These are phyloP conservation scores for Thelonectria discophora DNA, from an alignment of 2,329 filamentous ascomycete genomes.

Conservation along the genomic window DNA sequence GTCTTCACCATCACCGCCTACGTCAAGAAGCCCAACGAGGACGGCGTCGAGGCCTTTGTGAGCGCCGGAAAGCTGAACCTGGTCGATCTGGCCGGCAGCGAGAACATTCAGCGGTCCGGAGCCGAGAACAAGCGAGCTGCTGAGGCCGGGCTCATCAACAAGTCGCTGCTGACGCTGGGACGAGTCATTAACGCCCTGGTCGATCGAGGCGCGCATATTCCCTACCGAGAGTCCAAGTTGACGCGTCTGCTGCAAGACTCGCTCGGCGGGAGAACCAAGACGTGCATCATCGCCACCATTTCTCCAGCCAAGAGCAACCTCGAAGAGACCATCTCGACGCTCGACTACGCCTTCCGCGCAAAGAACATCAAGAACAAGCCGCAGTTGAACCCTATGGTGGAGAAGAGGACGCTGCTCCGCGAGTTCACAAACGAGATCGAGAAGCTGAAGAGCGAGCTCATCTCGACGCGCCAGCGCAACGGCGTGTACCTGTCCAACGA, in stretches of 20 bases:
- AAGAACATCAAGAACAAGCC: slow-evolving; percentile 99
- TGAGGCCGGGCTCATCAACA: slow-evolving; percentile 97
- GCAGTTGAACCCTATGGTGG: slow-evolving; percentile 89
- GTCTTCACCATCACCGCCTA: slow-evolving; percentile 96
- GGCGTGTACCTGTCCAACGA: slow-evolving; percentile 94
- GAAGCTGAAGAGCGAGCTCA: slow-evolving; percentile 91
- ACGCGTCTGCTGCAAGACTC: slow-evolving; percentile 96
- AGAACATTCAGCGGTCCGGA: slow-evolving; percentile 96
- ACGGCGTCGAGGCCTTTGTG: slow-evolving; percentile 88
- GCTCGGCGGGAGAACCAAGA: slow-evolving; percentile 93
- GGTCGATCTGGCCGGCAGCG: slow-evolving; percentile 94
- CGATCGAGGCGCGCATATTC: slow-evolving; percentile 89
- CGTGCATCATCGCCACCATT: slow-evolving; percentile 97
- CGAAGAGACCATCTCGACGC: slow-evolving; percentile 96
- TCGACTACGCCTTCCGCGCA: slow-evolving; percentile 96
- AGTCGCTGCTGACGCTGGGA: slow-evolving; percentile 92
- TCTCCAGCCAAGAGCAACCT: slow-evolving; percentile 95
- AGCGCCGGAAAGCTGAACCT: slow-evolving; percentile 94
- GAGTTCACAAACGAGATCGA: slow-evolving; percentile 95
- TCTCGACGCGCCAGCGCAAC: slow-evolving; percentile 90
- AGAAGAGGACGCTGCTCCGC: slow-evolving; percentile 89
- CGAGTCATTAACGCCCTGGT: slow-evolving; percentile 98
- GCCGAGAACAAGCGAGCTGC: slow-evolving; percentile 97
- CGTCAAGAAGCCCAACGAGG: slow-evolving; percentile 81
- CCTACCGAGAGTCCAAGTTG: slow-evolving; percentile 92